A percentile compares a stretch with the other conserved stretches of the same genome.
These are phyloP conservation scores for Aspergillus pseudotamarii DNA, from an alignment of 2,329 filamentous ascomycete species.

Conservation along the genomic window DNA sequence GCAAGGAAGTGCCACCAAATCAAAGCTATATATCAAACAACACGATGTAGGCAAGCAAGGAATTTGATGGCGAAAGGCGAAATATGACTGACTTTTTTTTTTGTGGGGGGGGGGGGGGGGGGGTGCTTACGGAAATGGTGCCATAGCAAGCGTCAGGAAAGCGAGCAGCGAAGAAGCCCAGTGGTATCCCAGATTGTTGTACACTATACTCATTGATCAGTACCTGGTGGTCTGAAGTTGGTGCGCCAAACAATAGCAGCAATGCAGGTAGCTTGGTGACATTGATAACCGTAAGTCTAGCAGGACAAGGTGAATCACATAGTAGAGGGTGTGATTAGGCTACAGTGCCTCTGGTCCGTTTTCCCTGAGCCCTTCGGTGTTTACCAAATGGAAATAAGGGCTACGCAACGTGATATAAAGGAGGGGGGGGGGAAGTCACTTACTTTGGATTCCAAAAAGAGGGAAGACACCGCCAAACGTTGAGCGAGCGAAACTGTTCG, in stretches of 20 bases:
- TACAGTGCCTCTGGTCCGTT: not conserved
- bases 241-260: not conserved
- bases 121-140: slow-evolving; percentile 47
- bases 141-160: slow-evolving; percentile 48
- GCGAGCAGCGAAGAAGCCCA: slow-evolving; percentile 50
- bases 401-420: not conserved
- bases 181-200: slow-evolving; percentile 48
- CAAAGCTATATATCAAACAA: not conserved
- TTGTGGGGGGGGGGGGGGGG: not conserved
- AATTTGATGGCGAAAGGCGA: not conserved
- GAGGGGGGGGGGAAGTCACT: no score
- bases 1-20: slow-evolving; percentile 9
- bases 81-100: not conserved
- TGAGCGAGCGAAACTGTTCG: slow-evolving; percentile 78
- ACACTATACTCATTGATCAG: slow-evolving; percentile 43
- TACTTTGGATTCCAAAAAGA: slow-evolving; percentile 67
- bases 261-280: not conserved
- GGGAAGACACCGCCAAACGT: slow-evolving; percentile 79
- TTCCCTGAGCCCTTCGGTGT: not conserved
- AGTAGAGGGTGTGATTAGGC: not conserved
- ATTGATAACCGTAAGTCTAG: not conserved
- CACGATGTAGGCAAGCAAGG: not conserved
- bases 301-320: not conserved
- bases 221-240: slow-evolving; percentile 17
- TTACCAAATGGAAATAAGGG: not conserved